Base-by-base conservation (phyloP, 768 basidiomycete species). In the Tulasnella calospora region DNA sequence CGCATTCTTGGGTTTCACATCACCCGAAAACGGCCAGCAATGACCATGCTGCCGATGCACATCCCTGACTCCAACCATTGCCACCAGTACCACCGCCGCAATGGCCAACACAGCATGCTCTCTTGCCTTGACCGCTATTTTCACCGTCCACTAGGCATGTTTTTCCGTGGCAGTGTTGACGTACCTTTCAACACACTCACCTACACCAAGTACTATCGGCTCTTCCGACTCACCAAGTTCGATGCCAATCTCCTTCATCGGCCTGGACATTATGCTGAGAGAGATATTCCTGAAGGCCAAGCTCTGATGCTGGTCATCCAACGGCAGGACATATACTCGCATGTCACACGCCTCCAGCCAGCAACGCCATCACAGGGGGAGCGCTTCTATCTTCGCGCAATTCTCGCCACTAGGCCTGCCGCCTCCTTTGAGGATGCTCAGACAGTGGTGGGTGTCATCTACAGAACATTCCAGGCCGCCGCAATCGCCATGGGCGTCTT, bases 11-110 rank as follows among this genome's bases (percentile, higher is more conserved):
- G 84, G 0, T 86, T 82, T 73, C 80, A 84, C n/a, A 82, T 87
- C 47, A 83, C 84, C 0, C 47, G 79, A 9, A 86, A 86, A 70
- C 77, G 81, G 0, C 86, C 86, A 30, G 79, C 82, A 0, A 85
- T 87, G 0, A 84, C 83, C 0, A 8, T 81, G 0, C 81, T 86
- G 0, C 83, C 84, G 0, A 80, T 87, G n/a, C 86, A 87, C 79
- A 80, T 84, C 0, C 80, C 80, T 0, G 41, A 41, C 17, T 51
- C n/a, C 4, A 77, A 40, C 5, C 15, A 41, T 3, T 81, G 82
- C 33, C 81, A 80, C 9, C 85, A 83, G 76, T 85, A 84, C 76
- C 51, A 15, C 0, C 79, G 82, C 0, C 7, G 44, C 1, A 33
- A 74, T 1, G 79, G 77, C 10, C 69, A n/a, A n/a, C n/a, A 70